Evolutionary conservation across 1,284 basidiomycete genomes (phyloP).

Genomic region (Malassezia equina): DNA sequence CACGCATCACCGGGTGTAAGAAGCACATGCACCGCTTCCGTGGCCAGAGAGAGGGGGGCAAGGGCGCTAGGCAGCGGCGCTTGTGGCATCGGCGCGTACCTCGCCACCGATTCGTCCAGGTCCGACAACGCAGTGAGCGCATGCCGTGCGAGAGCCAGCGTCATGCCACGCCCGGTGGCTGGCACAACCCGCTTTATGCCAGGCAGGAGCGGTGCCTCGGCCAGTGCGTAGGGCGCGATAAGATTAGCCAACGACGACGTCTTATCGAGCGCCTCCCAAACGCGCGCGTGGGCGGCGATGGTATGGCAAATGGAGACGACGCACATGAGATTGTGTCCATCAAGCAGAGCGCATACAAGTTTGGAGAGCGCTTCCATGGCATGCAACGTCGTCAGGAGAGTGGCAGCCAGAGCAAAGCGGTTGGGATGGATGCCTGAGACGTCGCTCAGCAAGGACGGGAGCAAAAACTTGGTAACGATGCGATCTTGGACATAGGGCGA

Average conservation of each 20-base stretch:
- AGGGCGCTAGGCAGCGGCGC: neutral
- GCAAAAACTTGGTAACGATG: conserved; percentile 4
- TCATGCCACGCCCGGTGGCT: conserved; percentile 10
- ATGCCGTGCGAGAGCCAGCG: conserved; percentile 1
- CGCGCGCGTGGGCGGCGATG: conserved; percentile 5
- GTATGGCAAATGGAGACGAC: conserved; percentile 11
- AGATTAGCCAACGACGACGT: neutral
- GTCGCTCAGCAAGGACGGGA: neutral
- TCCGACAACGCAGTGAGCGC: conserved; percentile 1
- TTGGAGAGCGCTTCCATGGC: conserved; percentile 1
- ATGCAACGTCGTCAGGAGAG: conserved; percentile 4
- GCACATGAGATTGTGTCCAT: conserved; percentile 12
- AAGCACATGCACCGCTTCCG: neutral
- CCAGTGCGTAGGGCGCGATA: conserved; percentile 10
- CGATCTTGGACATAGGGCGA: conserved; percentile 30
- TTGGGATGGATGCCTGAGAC: neutral
- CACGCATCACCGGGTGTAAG: neutral
- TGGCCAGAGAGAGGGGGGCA: neutral
- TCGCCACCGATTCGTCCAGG: neutral
- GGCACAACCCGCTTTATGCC: conserved; percentile 5
- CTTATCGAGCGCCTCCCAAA: conserved; percentile 1
- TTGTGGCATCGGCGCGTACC: conserved; percentile 1
- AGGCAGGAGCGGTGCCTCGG: neutral
- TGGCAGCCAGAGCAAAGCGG: neutral
- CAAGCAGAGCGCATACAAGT: conserved; percentile 12